Percentiles rank a stretch among this genome's conserved stretches.
Conservation (phyloP, 176 grass and related monocot genomes). For the Musa itinerans region DNA sequence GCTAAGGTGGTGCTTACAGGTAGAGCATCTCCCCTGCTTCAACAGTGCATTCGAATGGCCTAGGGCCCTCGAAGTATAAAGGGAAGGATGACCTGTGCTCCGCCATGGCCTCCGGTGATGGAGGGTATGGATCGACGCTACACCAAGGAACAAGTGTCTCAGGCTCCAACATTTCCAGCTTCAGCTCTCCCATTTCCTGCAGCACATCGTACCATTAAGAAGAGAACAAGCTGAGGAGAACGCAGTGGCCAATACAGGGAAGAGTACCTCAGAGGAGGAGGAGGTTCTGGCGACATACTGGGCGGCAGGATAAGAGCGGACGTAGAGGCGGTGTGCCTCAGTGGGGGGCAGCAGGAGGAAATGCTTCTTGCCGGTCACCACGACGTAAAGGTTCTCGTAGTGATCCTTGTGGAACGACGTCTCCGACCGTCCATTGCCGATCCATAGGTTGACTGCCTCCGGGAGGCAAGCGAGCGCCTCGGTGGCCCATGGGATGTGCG, state of each 20-base stretch:
- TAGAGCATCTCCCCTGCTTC: constrained; percentile 87
- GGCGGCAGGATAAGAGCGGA: constrained; percentile 56
- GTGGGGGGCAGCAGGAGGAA: constrained; percentile 76
- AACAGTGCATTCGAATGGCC: constrained; percentile 69
- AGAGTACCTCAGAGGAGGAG: neutral
- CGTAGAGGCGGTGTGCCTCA: constrained; percentile 80
- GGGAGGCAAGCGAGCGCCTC: constrained; percentile 73
- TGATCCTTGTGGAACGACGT: constrained; percentile 97
- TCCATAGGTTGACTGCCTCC: constrained; percentile 90
- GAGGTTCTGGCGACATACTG: constrained; percentile 23
- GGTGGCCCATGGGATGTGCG: constrained; percentile 79
- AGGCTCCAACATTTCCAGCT: constrained; percentile 52
- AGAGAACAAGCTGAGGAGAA: neutral
- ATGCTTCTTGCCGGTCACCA: constrained; percentile 81
- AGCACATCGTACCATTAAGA: constrained; percentile 1
- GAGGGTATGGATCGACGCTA: constrained; percentile 66
- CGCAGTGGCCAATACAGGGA: no score
- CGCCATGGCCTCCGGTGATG: constrained; percentile 38
- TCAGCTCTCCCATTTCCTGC: constrained; percentile 22
- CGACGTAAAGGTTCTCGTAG: constrained; percentile 90
- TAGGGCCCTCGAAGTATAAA: constrained; percentile 72
- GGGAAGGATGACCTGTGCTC: constrained; percentile 45
- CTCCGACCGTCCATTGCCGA: constrained; percentile 54
- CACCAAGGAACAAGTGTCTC: constrained; percentile 72
- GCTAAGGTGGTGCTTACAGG: constrained; percentile 26